Conservation (phyloP, 805 yeast species). For the Wickerhamomyces bovis region DNA sequence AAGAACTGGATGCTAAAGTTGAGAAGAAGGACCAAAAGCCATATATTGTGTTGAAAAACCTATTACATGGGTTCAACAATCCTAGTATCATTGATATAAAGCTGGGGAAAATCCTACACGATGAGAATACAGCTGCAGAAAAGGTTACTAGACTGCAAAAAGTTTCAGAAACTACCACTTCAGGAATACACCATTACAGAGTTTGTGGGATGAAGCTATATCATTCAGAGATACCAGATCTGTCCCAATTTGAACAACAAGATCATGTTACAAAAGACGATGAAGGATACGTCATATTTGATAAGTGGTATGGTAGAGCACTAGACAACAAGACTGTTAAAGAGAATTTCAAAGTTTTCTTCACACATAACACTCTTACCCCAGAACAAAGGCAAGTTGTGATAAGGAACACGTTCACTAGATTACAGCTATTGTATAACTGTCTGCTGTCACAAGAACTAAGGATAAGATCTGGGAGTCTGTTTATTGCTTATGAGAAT, state of each 20-base stretch:
- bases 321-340: conserved; percentile 38
- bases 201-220: conserved; percentile 83
- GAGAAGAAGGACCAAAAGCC: conserved; percentile 17
- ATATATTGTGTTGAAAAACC: conserved; percentile 67
- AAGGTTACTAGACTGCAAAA: conserved; percentile 54
- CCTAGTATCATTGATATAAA: conserved; percentile 84
- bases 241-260: conserved; percentile 9
- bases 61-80: conserved; percentile 48
- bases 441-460: conserved; percentile 58
- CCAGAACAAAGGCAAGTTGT: conserved; percentile 31
- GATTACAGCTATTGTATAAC: conserved; percentile 61
- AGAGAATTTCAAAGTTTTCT: conserved; percentile 40
- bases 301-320: conserved; percentile 68
- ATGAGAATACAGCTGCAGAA: conserved; percentile 49
- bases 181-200: conserved; percentile 69
- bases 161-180: conserved; percentile 71
- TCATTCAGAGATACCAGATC: conserved; percentile 14
- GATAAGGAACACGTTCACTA: conserved; percentile 40
- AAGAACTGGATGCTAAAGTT: conserved; percentile 2
- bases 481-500: conserved; percentile 70
- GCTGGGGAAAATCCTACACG: conserved; percentile 68
- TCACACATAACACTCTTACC: conserved; percentile 34
- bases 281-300: conserved; percentile 43
- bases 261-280: conserved; percentile 18
- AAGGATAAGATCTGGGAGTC: conserved; percentile 63